These are phyloP conservation scores for Hypericum perforatum DNA, from an alignment of 345 rosid genomes.

Conservation along the genomic window DNA sequence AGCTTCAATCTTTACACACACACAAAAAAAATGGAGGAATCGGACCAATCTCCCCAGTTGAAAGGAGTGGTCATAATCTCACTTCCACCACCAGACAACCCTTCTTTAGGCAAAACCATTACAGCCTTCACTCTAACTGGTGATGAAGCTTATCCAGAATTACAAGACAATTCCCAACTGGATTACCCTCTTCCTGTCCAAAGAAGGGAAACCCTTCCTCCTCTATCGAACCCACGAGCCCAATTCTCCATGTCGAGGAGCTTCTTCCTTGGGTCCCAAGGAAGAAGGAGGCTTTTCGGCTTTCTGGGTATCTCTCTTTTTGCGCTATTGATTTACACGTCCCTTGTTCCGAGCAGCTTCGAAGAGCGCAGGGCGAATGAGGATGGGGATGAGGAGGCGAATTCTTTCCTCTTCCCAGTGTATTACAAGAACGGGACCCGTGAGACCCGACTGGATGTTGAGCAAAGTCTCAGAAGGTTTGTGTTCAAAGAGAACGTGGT, in stretches of 20 bases:
- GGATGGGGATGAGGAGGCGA: slow-evolving; percentile 29
- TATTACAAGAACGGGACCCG: slow-evolving; percentile 44
- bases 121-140: background rate
- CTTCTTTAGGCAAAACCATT: background rate
- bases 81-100: background rate
- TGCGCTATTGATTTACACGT: slow-evolving; percentile 37
- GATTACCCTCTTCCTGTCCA: background rate
- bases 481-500: slow-evolving; percentile 27
- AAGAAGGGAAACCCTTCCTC: background rate
- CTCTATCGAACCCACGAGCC: background rate
- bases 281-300: slow-evolving; percentile 28
- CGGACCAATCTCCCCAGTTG: background rate
- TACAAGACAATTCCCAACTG: background rate
- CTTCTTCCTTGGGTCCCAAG: background rate
- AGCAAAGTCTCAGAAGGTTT: slow-evolving; percentile 38
- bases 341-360: slow-evolving; percentile 28
- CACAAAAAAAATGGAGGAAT: background rate
- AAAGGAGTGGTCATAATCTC: background rate
- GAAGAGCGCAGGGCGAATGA: slow-evolving; percentile 34
- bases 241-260: background rate
- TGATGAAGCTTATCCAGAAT: background rate
- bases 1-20: too few species aligned
- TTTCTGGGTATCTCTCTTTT: slow-evolving; percentile 47
- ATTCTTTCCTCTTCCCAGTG: slow-evolving; percentile 61
- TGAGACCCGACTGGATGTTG: slow-evolving; percentile 28